Evolutionary conservation across 1,284 basidiomycete genomes (phyloP), one percentile per base, ranked within the genome.

Genomic region (Exobasidium rhododendri): DNA sequence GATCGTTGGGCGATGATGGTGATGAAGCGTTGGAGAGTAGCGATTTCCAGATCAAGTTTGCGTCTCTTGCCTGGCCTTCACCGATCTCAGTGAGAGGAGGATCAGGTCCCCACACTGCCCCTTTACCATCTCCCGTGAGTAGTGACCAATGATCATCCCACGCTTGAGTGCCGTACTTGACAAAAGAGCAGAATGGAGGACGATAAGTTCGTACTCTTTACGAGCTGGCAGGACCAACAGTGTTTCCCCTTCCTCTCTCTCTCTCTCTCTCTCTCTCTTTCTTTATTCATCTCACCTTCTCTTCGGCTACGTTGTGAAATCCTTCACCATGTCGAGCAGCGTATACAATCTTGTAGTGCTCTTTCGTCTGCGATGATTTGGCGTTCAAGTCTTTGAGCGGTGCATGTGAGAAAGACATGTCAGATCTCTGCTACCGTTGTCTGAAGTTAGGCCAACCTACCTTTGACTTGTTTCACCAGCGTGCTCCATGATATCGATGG

Each of bases 131-230:
- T 5, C 61, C 61, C 20, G 24, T 62, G 4, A 62, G 35, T 10
- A 62, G 31, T 10, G 61, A 62, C 61, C 61, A 62, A 17, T 62
- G 44, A 7, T 20, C 60, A 44, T 62, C 61, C 61, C 61, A 60
- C 26, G n/a, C 58, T 49, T 50, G 22, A 17, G 58, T 61, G 28
- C 60, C 61, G 26, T 58, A 61, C 53, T 40, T 40, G 35, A 40
- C 7, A 40, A 40, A 40, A 10, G 35, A 40, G 35, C 35, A n/a
- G n/a, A n/a, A n/a, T n/a, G n/a, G n/a, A n/a, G n/a, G n/a, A n/a
- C n/a, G n/a, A n/a, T n/a, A n/a, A n/a, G n/a, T n/a, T n/a, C n/a
- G n/a, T n/a, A n/a, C n/a, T n/a, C n/a, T n/a, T n/a, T n/a, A n/a
- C n/a, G n/a, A n/a, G n/a, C n/a, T n/a, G n/a, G n/a, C n/a, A n/a